These are phyloP conservation scores for Tuber calosporum DNA, from an alignment of 495 filamentous ascomycete genomes.

Conservation along the genomic window DNA sequence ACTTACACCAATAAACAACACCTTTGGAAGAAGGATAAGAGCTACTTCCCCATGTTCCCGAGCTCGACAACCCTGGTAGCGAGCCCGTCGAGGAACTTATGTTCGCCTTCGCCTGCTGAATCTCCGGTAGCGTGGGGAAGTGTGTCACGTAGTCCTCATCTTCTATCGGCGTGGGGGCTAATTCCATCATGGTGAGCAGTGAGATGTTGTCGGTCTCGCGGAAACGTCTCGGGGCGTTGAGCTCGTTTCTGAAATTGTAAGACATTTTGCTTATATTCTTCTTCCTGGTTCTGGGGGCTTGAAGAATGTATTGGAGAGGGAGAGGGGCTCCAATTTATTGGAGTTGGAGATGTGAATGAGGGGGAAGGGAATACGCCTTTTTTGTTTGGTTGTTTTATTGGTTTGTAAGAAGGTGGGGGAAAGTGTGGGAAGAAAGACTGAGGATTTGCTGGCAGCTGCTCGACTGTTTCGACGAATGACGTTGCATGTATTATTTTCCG, in stretches of 20 bases:
- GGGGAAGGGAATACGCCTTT: neutral
- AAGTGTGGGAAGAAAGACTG: neutral
- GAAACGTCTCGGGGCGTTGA: constrained; percentile 11
- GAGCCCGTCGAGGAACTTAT: neutral
- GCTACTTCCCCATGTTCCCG: constrained; percentile 30
- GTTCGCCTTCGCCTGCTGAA: neutral
- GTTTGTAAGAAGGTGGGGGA: neutral
- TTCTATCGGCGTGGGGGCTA: constrained; percentile 78
- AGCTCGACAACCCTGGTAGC: neutral
- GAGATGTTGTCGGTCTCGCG: constrained; percentile 42
- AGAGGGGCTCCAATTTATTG: constrained; percentile 2
- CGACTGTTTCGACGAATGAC: neutral
- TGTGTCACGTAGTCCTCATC: constrained; percentile 54
- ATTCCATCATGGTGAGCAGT: constrained; percentile 60
- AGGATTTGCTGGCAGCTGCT: neutral
- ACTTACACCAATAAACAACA: constrained; percentile 23
- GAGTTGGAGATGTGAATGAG: neutral
- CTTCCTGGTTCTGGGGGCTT: neutral
- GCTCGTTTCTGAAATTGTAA: constrained; percentile 3
- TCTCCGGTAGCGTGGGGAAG: constrained; percentile 42
- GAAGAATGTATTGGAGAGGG: neutral
- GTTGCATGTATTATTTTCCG: neutral
- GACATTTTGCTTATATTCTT: neutral
- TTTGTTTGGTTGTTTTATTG: neutral
- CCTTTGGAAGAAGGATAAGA: constrained; percentile 47